These are phyloP conservation scores for Heritiera fomes DNA, from an alignment of 345 rosid genomes.

Conservation along the genomic window DNA sequence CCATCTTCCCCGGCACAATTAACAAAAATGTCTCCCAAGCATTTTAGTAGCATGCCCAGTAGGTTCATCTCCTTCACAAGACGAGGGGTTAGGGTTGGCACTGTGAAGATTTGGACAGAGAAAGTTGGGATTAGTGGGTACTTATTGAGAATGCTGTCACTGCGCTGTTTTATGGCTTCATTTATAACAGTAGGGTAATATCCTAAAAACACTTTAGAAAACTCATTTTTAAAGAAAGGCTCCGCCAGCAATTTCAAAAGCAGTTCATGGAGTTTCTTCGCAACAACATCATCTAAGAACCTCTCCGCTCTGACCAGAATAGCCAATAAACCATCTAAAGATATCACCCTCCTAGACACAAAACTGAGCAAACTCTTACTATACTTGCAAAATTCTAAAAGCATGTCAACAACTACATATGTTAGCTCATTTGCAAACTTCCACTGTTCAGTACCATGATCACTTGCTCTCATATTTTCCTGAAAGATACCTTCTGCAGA, in stretches of 20 bases:
- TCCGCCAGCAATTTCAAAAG: constrained; percentile 86
- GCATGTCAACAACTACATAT: constrained; percentile 67
- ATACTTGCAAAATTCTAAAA: constrained; percentile 66
- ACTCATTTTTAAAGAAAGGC: constrained; percentile 82
- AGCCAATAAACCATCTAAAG: constrained; percentile 60
- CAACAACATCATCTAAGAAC: constrained; percentile 49
- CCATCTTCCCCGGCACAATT: constrained; percentile 79
- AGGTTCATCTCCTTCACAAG: constrained; percentile 85
- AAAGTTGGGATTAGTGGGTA: constrained; percentile 63
- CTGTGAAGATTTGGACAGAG: constrained; percentile 95
- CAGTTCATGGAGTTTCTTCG: constrained; percentile 66
- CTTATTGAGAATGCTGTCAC: constrained; percentile 45
- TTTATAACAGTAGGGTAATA: constrained; percentile 72
- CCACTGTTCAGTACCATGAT: constrained; percentile 30
- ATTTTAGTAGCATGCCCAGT: constrained; percentile 64
- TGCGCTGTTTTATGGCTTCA: constrained; percentile 58
- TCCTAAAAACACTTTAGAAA: constrained; percentile 74
- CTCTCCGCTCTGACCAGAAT: constrained; percentile 77
- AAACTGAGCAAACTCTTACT: constrained; percentile 95
- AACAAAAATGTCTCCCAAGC: constrained; percentile 66
- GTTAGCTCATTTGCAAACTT: constrained; percentile 71
- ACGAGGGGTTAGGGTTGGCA: constrained; percentile 84
- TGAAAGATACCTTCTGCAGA: constrained; percentile 41
- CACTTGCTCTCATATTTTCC: constrained; percentile 39
- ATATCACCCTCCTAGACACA: constrained; percentile 62